Base-by-base conservation (phyloP, 1,284 basidiomycete species). In the Puccinia triticina region DNA sequence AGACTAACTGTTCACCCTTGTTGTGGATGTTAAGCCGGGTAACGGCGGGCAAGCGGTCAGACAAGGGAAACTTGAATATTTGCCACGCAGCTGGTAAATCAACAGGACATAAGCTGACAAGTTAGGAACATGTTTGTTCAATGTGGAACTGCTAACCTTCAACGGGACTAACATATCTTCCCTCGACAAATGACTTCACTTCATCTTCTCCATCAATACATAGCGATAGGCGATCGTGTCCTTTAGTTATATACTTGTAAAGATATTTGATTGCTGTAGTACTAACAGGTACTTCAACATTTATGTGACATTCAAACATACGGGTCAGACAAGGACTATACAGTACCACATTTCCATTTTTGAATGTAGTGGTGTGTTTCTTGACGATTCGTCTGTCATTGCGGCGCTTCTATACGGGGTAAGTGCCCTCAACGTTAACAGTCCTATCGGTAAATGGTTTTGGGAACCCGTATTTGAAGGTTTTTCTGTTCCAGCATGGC, bases 61-160 rank as follows among this genome's bases (percentile, higher is more conserved):
- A n/a, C n/a, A 1, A 67, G 43, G 84, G 80, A 80, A 87, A 88
- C 7, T 87, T 84, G 46, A 87, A 86, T 18, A 89, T 84, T 2
- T 86, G 86, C 87, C 87, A 88, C 1, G 78, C 74, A 18, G 87
- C 88, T 64, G 34, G 11, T 32, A 64, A n/a, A n/a, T n/a, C n/a
- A n/a, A n/a, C n/a, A n/a, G n/a, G n/a, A n/a, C n/a, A n/a, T n/a
- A n/a, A n/a, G n/a, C n/a, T n/a, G n/a, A n/a, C n/a, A n/a, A n/a
- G n/a, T n/a, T n/a, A n/a, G n/a, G n/a, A n/a, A n/a, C n/a, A n/a
- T n/a, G n/a, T n/a, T n/a, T n/a, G n/a, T n/a, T 21, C 4, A 21
- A 21, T 21, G 5, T 5, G 10, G n/a, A n/a, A n/a, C n/a, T n/a
- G 32, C 43, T 21, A 0, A 76, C 74, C 74, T 76, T 76, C 34